phyloP scores from a whole-genome alignment of 148 eudicot species.

The Persicaria maculosa region DNA sequence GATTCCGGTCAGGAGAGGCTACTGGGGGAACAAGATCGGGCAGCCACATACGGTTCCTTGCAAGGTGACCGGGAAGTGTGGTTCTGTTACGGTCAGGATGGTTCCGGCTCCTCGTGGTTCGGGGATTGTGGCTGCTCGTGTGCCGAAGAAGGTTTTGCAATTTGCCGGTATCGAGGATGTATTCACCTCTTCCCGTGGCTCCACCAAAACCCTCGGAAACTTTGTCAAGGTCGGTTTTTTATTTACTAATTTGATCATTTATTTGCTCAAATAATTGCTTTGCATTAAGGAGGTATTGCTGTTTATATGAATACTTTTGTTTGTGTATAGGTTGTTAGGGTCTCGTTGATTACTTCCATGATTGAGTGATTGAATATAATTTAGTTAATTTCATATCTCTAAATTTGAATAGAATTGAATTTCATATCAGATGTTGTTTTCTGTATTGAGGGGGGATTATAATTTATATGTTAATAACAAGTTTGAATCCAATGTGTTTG shows the following conservation, averaged over 20 bases:
- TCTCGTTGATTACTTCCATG: too few relatives aligned
- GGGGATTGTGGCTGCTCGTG: constrained; percentile 81
- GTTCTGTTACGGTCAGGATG: constrained; percentile 67
- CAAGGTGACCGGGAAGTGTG: constrained; percentile 89
- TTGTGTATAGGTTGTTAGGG: too few relatives aligned
- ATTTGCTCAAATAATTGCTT: neutral
- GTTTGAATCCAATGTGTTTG: too few relatives aligned
- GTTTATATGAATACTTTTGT: too few relatives aligned
- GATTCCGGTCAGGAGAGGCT: constrained; percentile 77
- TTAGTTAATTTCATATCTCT: too few relatives aligned
- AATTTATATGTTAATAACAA: too few relatives aligned
- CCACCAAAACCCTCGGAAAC: constrained; percentile 83
- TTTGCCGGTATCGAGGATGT: constrained; percentile 92
- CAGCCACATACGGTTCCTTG: constrained; percentile 82
- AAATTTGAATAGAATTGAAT: too few relatives aligned
- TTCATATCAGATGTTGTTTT: too few relatives aligned
- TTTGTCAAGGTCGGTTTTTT: constrained; percentile 57
- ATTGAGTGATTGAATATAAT: too few relatives aligned
- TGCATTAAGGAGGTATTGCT: too few relatives aligned
- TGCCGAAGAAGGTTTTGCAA: constrained; percentile 86
- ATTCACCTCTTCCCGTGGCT: constrained; percentile 77
- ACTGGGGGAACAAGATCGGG: constrained; percentile 91
- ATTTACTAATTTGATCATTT: neutral
- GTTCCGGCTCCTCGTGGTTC: constrained; percentile 90
- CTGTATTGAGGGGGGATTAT: too few relatives aligned